Evolutionary conservation across 495 filamentous ascomycete species (phyloP).

Genomic region (Talaromyces stipitatus): DNA sequence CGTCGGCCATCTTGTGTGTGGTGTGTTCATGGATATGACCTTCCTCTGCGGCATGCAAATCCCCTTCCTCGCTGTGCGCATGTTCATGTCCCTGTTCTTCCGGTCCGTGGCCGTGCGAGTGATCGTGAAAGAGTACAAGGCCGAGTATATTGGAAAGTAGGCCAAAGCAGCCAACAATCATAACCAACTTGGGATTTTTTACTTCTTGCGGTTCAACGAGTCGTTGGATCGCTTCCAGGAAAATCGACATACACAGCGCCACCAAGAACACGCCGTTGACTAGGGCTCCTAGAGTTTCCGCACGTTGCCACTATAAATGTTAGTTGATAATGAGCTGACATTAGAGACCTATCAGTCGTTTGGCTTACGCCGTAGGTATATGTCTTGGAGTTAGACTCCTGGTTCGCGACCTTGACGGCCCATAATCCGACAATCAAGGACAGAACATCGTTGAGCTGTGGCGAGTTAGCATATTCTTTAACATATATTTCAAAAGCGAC

Average conservation of each 20-base stretch:
- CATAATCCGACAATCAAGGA: constrained; percentile 88
- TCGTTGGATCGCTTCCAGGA: constrained; percentile 85
- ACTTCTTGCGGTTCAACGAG: constrained; percentile 85
- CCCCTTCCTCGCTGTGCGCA: constrained; percentile 27
- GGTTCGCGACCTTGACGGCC: constrained; percentile 82
- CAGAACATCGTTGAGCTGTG: constrained; percentile 82
- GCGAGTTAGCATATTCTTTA: constrained; percentile 1
- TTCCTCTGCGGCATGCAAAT: constrained; percentile 35
- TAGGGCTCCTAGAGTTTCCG: constrained; percentile 93
- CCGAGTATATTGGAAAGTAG: constrained; percentile 88
- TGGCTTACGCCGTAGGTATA: constrained; percentile 85
- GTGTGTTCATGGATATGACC: constrained; percentile 33
- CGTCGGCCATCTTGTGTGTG: constrained; percentile 27
- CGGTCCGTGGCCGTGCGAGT: constrained; percentile 71
- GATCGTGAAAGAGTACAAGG: constrained; percentile 83
- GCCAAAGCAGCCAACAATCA: constrained; percentile 79
- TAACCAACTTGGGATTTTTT: constrained; percentile 71
- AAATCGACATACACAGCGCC: constrained; percentile 89
- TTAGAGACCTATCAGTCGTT: constrained; percentile 5
- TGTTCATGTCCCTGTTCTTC: constrained; percentile 44
- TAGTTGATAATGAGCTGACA: constrained; percentile 9
- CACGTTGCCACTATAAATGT: constrained; percentile 75
- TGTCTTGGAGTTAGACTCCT: constrained; percentile 70
- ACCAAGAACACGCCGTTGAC: constrained; percentile 97
- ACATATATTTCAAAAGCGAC: background rate